Evolutionary conservation across 2,329 filamentous ascomycete species (phyloP), one percentile per base, ranked within the genome.

Genomic region (Phoma sp.): DNA sequence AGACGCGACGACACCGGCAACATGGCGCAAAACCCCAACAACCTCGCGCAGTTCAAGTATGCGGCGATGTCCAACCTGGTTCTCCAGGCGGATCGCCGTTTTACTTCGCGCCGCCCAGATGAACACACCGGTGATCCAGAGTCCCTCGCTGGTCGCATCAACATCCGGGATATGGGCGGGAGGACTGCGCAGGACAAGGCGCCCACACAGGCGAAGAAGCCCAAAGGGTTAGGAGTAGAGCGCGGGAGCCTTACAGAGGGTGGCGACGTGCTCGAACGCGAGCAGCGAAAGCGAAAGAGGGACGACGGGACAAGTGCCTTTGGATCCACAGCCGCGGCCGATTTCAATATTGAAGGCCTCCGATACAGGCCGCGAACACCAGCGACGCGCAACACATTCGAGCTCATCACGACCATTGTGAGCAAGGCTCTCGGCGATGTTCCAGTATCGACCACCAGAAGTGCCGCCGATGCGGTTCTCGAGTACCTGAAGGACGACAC

Each of bases 51-150:
- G 80, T 97, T 96, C 85, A 97, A 97, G 80, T 96, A 97, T 86
- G 92, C 92, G 87, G 92, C 91, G 77, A 98, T 99, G 95, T 99
- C 95, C 81, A 99, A 99, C 87, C 89, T 99, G 92, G 95, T 99
- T 75, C 91, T 99, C 86, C 95, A 99, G 90, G 93, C 92, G 81
- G 95, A 99, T 82, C 89, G 93, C 80, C 89, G 95, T 69, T 98
- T 99, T 75, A 89, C 96, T 68, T 92, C 92, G 61, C 88, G 95
- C 75, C 88, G 92, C 69, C 92, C 88, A 67, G 93, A 99, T 78
- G 96, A 99, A 80, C 88, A 92, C 61, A 98, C 93, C 45, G 95
- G 95, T 68, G 95, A 99, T 75, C 96, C 95, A 45, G 95, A 99
- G 80, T 99, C 96, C 53, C 86, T 99, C 54, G 96, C 95, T 52